Conservation (phyloP, 179 eudicot genomes). For the Patellifolia procumbens region DNA sequence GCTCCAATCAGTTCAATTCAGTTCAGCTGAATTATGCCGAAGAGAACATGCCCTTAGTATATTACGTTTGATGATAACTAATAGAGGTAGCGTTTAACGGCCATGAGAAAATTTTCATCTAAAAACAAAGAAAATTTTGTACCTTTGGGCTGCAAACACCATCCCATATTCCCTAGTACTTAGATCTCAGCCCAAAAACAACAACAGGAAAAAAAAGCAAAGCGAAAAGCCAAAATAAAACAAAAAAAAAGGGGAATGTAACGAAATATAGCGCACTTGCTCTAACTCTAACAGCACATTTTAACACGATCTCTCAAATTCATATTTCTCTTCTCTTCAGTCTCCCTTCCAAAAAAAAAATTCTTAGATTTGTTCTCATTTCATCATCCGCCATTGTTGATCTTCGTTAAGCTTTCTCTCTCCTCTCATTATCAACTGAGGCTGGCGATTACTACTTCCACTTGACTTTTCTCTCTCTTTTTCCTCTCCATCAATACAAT, state of each 20-base stretch:
- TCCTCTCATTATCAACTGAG: constrained; percentile 7
- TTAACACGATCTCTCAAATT: constrained; percentile 19
- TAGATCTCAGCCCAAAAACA: constrained; percentile 6
- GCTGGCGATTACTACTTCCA: constrained; percentile 16
- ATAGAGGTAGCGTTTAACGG: no score
- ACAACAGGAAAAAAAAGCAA: no score
- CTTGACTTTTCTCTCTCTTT: constrained; percentile 18
- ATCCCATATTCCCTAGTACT: not conserved
- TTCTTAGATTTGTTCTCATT: constrained; percentile 21
- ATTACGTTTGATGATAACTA: no score
- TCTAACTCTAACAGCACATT: constrained; percentile 27
- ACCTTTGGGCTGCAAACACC: not conserved
- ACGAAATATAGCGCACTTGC: constrained; percentile 24
- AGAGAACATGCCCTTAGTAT: no score
- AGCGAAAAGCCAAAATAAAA: not conserved
- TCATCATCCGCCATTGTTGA: constrained; percentile 26
- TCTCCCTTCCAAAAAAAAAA: not conserved
- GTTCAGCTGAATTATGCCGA: no score
- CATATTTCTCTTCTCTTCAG: not conserved
- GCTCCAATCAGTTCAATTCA: no score
- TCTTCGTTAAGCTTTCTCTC: not conserved
- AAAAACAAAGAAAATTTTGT: no score
- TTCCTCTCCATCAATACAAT: not conserved
- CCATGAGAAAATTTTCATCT: no score
- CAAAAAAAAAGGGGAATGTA: not conserved